Evolutionary conservation across 2,329 filamentous ascomycete species (phyloP), one percentile per base, ranked within the genome.

Genomic region (Cadophora sp.): DNA sequence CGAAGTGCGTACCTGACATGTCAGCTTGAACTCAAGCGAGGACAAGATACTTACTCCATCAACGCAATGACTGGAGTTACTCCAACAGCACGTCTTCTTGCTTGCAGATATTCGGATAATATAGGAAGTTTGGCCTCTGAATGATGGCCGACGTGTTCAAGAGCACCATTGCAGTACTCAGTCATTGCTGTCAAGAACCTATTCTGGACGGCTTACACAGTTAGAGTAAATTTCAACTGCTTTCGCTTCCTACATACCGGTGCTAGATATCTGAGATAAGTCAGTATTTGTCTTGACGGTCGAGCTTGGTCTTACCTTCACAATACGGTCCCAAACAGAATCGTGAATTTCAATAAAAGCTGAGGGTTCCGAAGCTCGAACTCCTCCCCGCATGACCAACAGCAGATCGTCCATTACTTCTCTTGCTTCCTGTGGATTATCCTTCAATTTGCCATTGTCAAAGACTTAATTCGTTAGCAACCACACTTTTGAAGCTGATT

Each of bases 21-120:
- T 55, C 13, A 50, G 33, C 14, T 30, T 30, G 3, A 36, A n/a
- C 9, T 1, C 24, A 2, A 18, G 4, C 1, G 18, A 11, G 0
- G 3, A 6, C 27, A 30, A 30, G 6, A 30, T 30, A 27, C 64
- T 47, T 24, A 67, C 61, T 66, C 61, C 13, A 69, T 59, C 39
- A 69, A 43, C 11, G 50, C 60, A 22, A 68, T 61, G 1, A 68
- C 56, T 8, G 66, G 66, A 20, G 48, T 48, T 1, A 68, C 64
- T 14, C 62, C 66, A 14, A 65, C 62, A 14, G 58, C 62, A 6
- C 59, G 20, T 30, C 62, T 18, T 18, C 62, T 41, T 2, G 27
- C 51, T 1, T 48, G 59, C n/a, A 68, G 43, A 18, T 63, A 68
- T 36, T 68, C 58, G 13, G 60, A 48, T 16, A 68, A 18, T 2